Conservation (phyloP, 345 rosid genomes). For the Jatropha curcas region DNA sequence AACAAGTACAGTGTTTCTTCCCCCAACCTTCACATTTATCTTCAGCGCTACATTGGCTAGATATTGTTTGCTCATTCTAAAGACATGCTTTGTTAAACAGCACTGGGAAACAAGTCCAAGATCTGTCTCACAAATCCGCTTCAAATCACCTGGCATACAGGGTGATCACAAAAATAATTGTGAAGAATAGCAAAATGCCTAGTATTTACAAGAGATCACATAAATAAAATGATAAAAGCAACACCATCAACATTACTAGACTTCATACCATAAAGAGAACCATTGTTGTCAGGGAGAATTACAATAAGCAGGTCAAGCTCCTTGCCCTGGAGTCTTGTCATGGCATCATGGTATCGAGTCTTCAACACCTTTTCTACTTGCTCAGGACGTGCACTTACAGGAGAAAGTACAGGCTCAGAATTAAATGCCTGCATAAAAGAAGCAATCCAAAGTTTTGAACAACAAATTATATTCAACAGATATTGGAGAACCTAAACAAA, state of each 20-base stretch:
- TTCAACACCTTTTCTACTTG: constrained; percentile 84
- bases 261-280: constrained; percentile 85
- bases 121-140: constrained; percentile 96
- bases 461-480: not conserved
- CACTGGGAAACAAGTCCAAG: constrained; percentile 97
- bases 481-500: not conserved
- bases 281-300: constrained; percentile 93
- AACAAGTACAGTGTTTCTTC: constrained; percentile 92
- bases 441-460: constrained; percentile 17
- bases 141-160: constrained; percentile 84
- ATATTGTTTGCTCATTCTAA: constrained; percentile 82
- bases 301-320: constrained; percentile 96
- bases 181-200: not conserved
- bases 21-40: constrained; percentile 98
- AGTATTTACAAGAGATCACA: not conserved
- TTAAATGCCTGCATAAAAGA: constrained; percentile 56
- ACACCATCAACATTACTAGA: not conserved
- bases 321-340: constrained; percentile 60
- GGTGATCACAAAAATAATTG: not conserved
- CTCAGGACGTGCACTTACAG: constrained; percentile 75
- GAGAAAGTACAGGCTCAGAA: constrained; percentile 74
- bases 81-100: constrained; percentile 90
- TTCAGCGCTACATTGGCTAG: constrained; percentile 92
- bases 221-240: not conserved
- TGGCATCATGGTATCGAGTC: constrained; percentile 83